phyloP scores from a whole-genome alignment of 768 basidiomycete species.

The Auriculariales sp. region DNA sequence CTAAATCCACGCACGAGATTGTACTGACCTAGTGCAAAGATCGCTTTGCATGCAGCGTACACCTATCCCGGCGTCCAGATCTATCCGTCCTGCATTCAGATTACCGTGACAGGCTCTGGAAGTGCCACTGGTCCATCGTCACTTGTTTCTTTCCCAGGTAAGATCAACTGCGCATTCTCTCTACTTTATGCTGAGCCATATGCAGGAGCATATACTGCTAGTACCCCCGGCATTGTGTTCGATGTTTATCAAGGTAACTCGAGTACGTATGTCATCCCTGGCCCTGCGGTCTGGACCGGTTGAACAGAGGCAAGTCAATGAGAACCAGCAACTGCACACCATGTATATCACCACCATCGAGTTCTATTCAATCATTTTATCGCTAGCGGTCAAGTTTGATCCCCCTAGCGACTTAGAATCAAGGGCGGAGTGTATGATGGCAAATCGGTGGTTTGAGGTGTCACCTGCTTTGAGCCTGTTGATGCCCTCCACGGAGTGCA shows the following conservation, averaged over 20 bases:
- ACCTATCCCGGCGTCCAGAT: conserved; percentile 28
- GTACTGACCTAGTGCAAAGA: too few species aligned
- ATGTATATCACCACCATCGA: too few species aligned
- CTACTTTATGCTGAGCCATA: conserved; percentile 13
- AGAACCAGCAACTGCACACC: too few species aligned
- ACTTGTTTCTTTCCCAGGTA: conserved; percentile 36
- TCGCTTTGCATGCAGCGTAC: conserved; percentile 18
- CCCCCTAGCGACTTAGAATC: too few species aligned
- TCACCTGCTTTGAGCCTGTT: too few species aligned
- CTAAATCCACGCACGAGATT: too few species aligned
- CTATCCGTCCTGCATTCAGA: conserved; percentile 32
- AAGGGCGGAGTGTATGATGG: too few species aligned
- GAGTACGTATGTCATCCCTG: conserved; percentile 27
- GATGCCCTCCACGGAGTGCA: too few species aligned
- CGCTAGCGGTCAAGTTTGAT: too few species aligned
- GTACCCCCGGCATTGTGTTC: conserved; percentile 4
- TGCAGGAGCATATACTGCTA: conserved; percentile 14
- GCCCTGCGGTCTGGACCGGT: conserved; percentile 21
- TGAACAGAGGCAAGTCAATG: too few species aligned
- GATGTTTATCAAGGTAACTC: conserved; percentile 8
- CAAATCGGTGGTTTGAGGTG: too few species aligned
- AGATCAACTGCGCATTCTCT: conserved; percentile 26
- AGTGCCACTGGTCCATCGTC: conserved; percentile 24
- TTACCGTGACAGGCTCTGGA: conserved; percentile 31
- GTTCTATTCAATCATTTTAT: too few species aligned